Evolutionary conservation across 257 asterid genomes (phyloP).

Genomic region (Verbena officinalis): DNA sequence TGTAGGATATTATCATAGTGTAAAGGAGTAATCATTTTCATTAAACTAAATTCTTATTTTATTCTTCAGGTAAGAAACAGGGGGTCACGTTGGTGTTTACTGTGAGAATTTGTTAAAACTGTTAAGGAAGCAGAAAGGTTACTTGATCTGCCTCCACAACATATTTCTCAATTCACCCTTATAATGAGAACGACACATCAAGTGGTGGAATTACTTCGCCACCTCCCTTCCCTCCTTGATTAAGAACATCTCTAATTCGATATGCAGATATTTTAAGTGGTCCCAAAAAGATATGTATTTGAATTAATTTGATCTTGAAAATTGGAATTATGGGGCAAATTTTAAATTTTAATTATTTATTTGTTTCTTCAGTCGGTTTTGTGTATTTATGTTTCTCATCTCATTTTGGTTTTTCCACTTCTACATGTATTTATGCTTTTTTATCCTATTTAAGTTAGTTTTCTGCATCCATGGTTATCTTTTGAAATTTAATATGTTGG

Average conservation of each 20-base stretch:
- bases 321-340: slow-evolving; percentile 22
- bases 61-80: slow-evolving; percentile 82
- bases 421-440: too few species aligned
- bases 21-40: not conserved
- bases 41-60: slow-evolving; percentile 25
- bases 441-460: too few species aligned
- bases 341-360: not conserved
- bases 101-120: slow-evolving; percentile 81
- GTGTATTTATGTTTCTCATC: too few species aligned
- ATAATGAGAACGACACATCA: slow-evolving; percentile 83
- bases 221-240: slow-evolving; percentile 92
- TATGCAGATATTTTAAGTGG: slow-evolving; percentile 89
- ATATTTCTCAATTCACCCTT: slow-evolving; percentile 78
- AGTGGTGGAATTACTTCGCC: slow-evolving; percentile 64
- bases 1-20: not conserved
- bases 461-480: too few species aligned
- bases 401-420: too few species aligned
- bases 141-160: slow-evolving; percentile 76
- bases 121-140: slow-evolving; percentile 92
- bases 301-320: not conserved
- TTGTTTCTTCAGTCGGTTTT: slow-evolving; percentile 66
- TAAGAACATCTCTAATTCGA: slow-evolving; percentile 79
- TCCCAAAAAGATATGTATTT: slow-evolving; percentile 80
- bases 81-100: slow-evolving; percentile 97
- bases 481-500: too few species aligned